Conservation (phyloP, 148 eudicot genomes). For the Chenopodium formosanum region DNA sequence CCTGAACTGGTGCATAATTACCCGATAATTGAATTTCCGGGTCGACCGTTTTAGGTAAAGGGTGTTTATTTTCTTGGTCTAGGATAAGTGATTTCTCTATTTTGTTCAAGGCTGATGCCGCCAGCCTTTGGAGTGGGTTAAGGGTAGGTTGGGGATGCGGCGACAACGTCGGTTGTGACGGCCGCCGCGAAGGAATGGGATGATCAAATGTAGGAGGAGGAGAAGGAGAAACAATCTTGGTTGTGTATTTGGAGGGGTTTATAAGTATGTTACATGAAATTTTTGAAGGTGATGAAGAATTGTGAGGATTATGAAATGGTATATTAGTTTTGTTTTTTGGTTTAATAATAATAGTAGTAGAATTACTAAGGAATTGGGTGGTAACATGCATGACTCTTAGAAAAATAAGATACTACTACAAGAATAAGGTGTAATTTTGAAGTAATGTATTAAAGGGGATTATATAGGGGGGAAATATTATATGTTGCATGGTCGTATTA, state of each 20-base stretch:
- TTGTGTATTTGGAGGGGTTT: constrained; percentile 7
- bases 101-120: constrained; percentile 35
- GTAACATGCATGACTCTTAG: constrained; percentile 1
- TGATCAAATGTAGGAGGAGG: constrained; percentile 9
- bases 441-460: neutral
- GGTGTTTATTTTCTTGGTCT: constrained; percentile 23
- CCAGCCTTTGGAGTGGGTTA: constrained; percentile 47
- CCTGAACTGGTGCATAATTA: constrained; percentile 55
- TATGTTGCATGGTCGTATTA: neutral
- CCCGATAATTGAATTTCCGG: constrained; percentile 51
- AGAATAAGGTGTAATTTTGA: neutral
- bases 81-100: constrained; percentile 32
- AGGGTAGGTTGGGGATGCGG: constrained; percentile 10
- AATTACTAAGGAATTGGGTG: neutral
- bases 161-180: neutral
- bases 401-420: too few relatives aligned
- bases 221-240: constrained; percentile 3
- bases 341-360: neutral
- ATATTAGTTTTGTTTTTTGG: neutral
- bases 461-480: neutral
- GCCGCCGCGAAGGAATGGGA: constrained; percentile 4
- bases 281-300: neutral
- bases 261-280: constrained; percentile 2
- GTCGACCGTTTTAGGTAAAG: constrained; percentile 31
- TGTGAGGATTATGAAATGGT: neutral